phyloP scores from a whole-genome alignment of 306 rosid genomes.

The Acacia confusa region DNA sequence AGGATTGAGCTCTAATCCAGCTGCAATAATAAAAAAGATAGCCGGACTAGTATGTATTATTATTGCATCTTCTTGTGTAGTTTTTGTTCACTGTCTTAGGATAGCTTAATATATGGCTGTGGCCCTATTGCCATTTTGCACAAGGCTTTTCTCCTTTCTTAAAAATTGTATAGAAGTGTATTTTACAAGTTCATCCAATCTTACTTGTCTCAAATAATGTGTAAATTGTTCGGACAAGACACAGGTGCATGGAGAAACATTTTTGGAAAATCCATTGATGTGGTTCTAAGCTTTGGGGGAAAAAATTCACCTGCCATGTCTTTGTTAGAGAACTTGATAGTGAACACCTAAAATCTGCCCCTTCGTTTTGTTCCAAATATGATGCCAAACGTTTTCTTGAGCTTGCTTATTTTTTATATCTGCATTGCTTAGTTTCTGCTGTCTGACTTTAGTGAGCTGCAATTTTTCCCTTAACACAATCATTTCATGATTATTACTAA shows the following conservation, averaged over 20 bases:
- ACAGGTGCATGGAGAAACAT: not conserved
- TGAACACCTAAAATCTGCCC: not conserved
- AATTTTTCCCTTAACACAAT: not conserved
- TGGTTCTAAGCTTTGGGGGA: not conserved
- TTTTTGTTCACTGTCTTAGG: not conserved
- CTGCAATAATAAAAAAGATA: slow-evolving; percentile 87
- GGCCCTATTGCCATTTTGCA: not conserved
- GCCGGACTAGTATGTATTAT: slow-evolving; percentile 74
- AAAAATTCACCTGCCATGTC: not conserved
- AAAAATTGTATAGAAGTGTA: slow-evolving; percentile 13
- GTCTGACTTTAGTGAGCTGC: slow-evolving; percentile 17
- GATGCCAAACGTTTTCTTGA: slow-evolving; percentile 22
- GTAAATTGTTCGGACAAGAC: not conserved
- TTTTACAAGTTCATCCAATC: not conserved
- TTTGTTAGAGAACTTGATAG: not conserved
- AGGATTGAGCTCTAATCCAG: slow-evolving; percentile 87
- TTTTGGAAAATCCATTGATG: not conserved
- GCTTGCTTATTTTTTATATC: slow-evolving; percentile 17
- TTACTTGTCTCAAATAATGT: not conserved
- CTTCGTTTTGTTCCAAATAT: not conserved
- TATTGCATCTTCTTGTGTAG: slow-evolving; percentile 18
- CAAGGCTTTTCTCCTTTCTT: not conserved
- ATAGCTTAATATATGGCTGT: slow-evolving; percentile 20
- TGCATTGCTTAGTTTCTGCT: slow-evolving; percentile 25
- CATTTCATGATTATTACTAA: slow-evolving; percentile 24